Evolutionary conservation across 805 yeast genomes (phyloP).

Genomic region (Hanseniaspora nectarophila): DNA sequence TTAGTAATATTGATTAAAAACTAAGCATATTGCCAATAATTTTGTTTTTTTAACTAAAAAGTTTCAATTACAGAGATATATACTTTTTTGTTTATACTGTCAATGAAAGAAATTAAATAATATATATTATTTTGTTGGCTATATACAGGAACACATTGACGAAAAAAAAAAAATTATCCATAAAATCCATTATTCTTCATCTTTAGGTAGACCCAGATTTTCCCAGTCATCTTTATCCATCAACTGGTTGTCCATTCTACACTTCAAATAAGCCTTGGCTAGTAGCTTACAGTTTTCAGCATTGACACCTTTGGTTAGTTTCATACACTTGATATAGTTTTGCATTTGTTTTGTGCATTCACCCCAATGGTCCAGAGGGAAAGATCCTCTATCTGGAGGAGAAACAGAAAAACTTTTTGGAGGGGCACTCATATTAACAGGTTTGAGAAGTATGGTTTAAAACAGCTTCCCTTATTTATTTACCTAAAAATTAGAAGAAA

Average conservation of each 20-base stretch:
- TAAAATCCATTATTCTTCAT: slow-evolving; percentile 20
- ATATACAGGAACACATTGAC: neutral
- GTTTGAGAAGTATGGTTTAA: too few species aligned
- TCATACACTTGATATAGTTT: slow-evolving; percentile 65
- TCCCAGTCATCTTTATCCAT: slow-evolving; percentile 52
- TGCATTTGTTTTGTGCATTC: slow-evolving; percentile 73
- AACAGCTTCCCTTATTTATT: too few species aligned
- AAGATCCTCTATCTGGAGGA: slow-evolving; percentile 94
- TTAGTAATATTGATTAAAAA: too few species aligned
- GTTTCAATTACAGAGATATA: too few species aligned
- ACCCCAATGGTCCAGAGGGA: slow-evolving; percentile 79
- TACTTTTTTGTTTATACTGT: too few species aligned
- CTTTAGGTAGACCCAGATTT: slow-evolving; percentile 50
- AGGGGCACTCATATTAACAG: slow-evolving; percentile 11
- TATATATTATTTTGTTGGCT: too few species aligned
- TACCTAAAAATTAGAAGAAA: too few species aligned
- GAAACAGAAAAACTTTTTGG: slow-evolving; percentile 52
- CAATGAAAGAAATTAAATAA: too few species aligned
- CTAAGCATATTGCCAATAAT: too few species aligned
- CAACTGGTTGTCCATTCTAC: slow-evolving; percentile 74
- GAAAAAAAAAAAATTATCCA: too few species aligned
- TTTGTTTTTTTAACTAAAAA: too few species aligned
- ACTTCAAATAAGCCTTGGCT: slow-evolving; percentile 69
- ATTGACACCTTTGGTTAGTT: slow-evolving; percentile 64
- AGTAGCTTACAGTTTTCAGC: slow-evolving; percentile 81